These are phyloP conservation scores for Fusarium sp. DNA, from an alignment of 2,329 filamentous ascomycete species.

Conservation along the genomic window DNA sequence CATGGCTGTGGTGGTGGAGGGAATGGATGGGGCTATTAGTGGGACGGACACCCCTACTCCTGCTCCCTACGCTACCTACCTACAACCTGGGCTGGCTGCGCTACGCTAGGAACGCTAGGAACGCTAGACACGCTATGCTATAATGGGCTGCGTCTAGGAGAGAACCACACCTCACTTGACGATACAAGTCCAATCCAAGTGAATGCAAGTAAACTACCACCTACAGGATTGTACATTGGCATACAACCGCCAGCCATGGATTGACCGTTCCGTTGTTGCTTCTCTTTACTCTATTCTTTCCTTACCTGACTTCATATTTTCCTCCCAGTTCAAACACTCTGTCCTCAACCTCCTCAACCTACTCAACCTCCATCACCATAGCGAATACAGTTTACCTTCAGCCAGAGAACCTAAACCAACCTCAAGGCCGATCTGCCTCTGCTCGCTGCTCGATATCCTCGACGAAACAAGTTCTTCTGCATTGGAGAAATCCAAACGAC, in stretches of 20 bases:
- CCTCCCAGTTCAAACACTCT: constrained; percentile 28
- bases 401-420: constrained; percentile 12
- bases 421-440: constrained; percentile 1
- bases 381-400: constrained; percentile 32
- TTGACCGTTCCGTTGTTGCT: constrained; percentile 40
- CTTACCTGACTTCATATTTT: constrained; percentile 15
- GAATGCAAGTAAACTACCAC: constrained; percentile 34
- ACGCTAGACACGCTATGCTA: constrained; percentile 25
- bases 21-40: constrained; percentile 32
- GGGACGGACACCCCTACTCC: constrained; percentile 35
- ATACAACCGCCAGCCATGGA: constrained; percentile 52
- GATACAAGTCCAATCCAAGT: constrained; percentile 39
- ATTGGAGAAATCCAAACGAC: constrained; percentile 19
- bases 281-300: constrained; percentile 38
- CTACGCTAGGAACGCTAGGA: constrained; percentile 24
- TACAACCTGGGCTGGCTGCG: constrained; percentile 5
- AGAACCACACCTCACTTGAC: constrained; percentile 44
- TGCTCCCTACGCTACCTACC: constrained; percentile 23
- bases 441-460: constrained; percentile 17
- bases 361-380: not conserved
- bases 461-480: constrained; percentile 5
- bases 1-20: not conserved
- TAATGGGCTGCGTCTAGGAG: constrained; percentile 29
- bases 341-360: constrained; percentile 19
- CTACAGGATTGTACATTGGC: constrained; percentile 37